phyloP scores from a whole-genome alignment of 768 basidiomycete genomes.

The Hypholoma fasciculare region DNA sequence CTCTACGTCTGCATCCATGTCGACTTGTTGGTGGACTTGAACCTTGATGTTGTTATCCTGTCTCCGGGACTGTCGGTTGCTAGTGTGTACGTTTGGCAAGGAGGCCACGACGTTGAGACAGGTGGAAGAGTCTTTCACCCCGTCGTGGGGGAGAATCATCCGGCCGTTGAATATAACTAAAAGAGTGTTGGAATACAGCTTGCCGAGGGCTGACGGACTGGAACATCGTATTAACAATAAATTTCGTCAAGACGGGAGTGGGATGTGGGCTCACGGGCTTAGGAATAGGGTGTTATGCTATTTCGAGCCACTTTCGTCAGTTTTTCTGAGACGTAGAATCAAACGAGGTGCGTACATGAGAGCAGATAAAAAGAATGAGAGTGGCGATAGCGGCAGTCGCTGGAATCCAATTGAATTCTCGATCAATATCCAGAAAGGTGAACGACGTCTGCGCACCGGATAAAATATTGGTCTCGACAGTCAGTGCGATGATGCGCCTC shows the following conservation, averaged over 20 bases:
- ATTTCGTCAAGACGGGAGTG: too few species aligned
- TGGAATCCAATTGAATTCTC: not conserved
- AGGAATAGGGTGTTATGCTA: conserved; percentile 1
- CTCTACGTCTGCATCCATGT: not conserved
- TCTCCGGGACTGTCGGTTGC: not conserved
- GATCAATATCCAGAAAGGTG: not conserved
- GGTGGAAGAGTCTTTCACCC: not conserved
- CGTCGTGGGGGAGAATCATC: not conserved
- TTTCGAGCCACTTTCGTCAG: not conserved
- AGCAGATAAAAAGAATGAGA: conserved; percentile 3
- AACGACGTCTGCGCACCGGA: not conserved
- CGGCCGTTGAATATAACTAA: conserved; percentile 2
- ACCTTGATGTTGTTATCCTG: not conserved
- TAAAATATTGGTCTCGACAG: conserved; percentile 1
- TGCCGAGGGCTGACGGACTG: conserved; percentile 1
- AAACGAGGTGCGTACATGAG: not conserved
- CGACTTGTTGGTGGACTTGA: not conserved
- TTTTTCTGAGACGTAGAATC: not conserved
- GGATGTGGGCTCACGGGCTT: not conserved
- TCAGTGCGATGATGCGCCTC: conserved; percentile 5
- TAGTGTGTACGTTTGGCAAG: not conserved
- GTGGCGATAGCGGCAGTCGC: not conserved
- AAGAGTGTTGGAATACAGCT: conserved; percentile 4
- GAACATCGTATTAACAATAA: not conserved
- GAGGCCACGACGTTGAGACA: not conserved